Evolutionary conservation across 2,329 filamentous ascomycete genomes (phyloP).

Genomic region (Cytospora paraplurivora): DNA sequence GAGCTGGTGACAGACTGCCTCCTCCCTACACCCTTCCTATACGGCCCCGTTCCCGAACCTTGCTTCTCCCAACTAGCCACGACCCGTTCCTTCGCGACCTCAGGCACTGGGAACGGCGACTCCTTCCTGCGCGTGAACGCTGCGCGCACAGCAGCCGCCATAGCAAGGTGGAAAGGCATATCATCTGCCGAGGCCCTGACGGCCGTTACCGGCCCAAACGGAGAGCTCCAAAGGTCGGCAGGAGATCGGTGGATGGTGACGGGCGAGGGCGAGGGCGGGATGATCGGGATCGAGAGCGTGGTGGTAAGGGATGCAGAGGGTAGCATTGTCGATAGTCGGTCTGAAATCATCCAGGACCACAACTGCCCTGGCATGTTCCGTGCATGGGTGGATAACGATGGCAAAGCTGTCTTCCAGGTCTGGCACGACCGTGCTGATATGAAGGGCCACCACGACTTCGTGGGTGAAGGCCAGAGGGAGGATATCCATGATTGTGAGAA

Average conservation of each 20-base stretch:
- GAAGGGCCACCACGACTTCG: slow-evolving; percentile 4
- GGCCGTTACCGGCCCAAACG: slow-evolving; percentile 68
- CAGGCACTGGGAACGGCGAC: slow-evolving; percentile 86
- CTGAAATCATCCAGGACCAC: slow-evolving; percentile 70
- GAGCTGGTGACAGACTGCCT: slow-evolving; percentile 62
- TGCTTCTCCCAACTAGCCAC: slow-evolving; percentile 31
- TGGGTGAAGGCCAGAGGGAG: slow-evolving; percentile 12
- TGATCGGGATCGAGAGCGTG: slow-evolving; percentile 75
- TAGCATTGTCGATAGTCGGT: slow-evolving; percentile 43
- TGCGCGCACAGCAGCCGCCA: slow-evolving; percentile 70
- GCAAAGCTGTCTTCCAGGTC: slow-evolving; percentile 58
- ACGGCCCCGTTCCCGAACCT: slow-evolving; percentile 37
- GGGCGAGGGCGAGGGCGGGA: slow-evolving; percentile 80
- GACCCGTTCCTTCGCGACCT: slow-evolving; percentile 60
- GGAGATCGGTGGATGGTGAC: slow-evolving; percentile 71
- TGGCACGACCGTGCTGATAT: slow-evolving; percentile 44
- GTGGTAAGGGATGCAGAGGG: slow-evolving; percentile 49
- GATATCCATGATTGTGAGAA: slow-evolving; percentile 11
- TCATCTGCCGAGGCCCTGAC: slow-evolving; percentile 61
- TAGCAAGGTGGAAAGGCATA: slow-evolving; percentile 63
- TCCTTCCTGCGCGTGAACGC: slow-evolving; percentile 77
- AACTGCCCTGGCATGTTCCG: slow-evolving; percentile 90
- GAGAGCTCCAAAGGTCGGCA: slow-evolving; percentile 74
- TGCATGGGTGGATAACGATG: slow-evolving; percentile 70
- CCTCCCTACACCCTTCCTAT: slow-evolving; percentile 52